These are phyloP conservation scores for Mesembryanthemum crystallinum DNA, from an alignment of 148 eudicot species.

Conservation along the genomic window DNA sequence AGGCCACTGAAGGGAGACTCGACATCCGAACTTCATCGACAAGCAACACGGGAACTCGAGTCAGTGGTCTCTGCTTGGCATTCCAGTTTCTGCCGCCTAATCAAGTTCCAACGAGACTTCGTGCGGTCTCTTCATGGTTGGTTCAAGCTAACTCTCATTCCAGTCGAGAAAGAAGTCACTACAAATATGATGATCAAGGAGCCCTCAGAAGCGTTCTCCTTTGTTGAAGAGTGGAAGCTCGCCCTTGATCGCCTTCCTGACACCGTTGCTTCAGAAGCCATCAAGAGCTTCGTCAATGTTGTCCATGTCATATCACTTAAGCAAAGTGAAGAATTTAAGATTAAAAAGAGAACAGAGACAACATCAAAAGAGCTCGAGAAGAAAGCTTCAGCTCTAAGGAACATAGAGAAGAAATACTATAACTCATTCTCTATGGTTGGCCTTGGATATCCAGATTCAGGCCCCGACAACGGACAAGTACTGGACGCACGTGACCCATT, in stretches of 20 bases:
- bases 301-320: slow-evolving; percentile 71
- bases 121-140: slow-evolving; percentile 86
- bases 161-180: slow-evolving; percentile 48
- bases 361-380: slow-evolving; percentile 89
- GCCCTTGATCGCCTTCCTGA: slow-evolving; percentile 87
- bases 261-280: slow-evolving; percentile 90
- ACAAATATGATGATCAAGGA: slow-evolving; percentile 22
- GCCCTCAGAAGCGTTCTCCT: slow-evolving; percentile 48
- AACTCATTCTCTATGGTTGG: slow-evolving; percentile 88
- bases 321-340: slow-evolving; percentile 79
- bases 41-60: slow-evolving; percentile 91
- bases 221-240: slow-evolving; percentile 91
- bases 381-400: slow-evolving; percentile 75
- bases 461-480: slow-evolving; percentile 55
- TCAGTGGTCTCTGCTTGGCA: slow-evolving; percentile 95
- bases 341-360: slow-evolving; percentile 66
- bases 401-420: slow-evolving; percentile 81
- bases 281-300: slow-evolving; percentile 85
- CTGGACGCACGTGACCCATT: slow-evolving; percentile 90
- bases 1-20: slow-evolving; percentile 53
- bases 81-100: slow-evolving; percentile 81
- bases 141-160: slow-evolving; percentile 71
- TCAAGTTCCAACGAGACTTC: slow-evolving; percentile 82
- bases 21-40: slow-evolving; percentile 90
- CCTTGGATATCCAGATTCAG: slow-evolving; percentile 59